These are phyloP conservation scores for Morella rubra DNA, from an alignment of 306 rosid genomes.

Conservation along the genomic window DNA sequence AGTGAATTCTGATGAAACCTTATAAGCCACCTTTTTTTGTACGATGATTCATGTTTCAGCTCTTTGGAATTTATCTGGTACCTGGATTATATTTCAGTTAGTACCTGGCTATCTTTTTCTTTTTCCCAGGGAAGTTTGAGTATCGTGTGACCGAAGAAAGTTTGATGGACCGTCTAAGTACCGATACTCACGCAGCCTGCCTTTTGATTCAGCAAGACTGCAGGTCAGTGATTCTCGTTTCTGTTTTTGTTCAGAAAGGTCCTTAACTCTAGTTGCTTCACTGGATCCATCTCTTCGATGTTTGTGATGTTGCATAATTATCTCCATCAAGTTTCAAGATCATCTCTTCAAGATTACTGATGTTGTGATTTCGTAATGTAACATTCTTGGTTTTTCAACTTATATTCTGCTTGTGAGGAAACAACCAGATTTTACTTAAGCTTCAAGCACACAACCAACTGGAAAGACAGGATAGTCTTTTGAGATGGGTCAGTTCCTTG, in stretches of 20 bases:
- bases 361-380: too few species aligned
- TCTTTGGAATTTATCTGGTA: not conserved
- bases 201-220: slow-evolving; percentile 53
- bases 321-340: not conserved
- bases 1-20: not conserved
- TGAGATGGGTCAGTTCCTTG: not conserved
- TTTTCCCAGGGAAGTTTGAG: slow-evolving; percentile 48
- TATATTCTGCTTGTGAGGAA: not conserved
- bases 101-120: not conserved
- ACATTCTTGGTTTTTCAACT: not conserved
- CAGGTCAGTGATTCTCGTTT: slow-evolving; percentile 39
- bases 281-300: not conserved
- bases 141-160: slow-evolving; percentile 82
- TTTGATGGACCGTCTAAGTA: slow-evolving; percentile 73
- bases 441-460: slow-evolving; percentile 1
- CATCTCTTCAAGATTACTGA: too few species aligned
- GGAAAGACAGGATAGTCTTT: not conserved
- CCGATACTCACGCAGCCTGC: slow-evolving; percentile 66
- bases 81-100: slow-evolving; percentile 7
- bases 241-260: too few species aligned
- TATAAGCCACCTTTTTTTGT: not conserved
- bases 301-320: slow-evolving; percentile 5
- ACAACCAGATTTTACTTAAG: not conserved
- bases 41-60: not conserved
- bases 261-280: not conserved